phyloP scores from a whole-genome alignment of 106 monocot species.

The Gastrodia elata region DNA sequence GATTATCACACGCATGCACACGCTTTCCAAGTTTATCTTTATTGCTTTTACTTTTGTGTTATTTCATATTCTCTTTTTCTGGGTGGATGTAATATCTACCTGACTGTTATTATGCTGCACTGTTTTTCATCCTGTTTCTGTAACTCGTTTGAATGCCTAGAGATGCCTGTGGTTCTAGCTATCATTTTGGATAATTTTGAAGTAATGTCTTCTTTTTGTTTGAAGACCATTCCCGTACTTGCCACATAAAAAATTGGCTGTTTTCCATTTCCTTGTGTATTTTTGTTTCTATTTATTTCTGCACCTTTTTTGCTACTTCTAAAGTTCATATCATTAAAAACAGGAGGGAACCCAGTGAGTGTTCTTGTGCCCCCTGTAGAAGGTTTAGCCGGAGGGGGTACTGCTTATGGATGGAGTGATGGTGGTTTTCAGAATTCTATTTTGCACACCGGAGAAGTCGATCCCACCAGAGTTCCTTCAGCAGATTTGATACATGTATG shows the following conservation, averaged over 20 bases:
- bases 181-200: not conserved
- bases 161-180: not conserved
- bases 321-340: not conserved
- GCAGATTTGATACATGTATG: conserved; percentile 81
- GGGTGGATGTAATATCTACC: not conserved
- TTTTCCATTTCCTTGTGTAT: not conserved
- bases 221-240: not conserved
- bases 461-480: conserved; percentile 71
- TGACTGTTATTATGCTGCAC: not conserved
- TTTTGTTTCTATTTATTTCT: not conserved
- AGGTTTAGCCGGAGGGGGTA: conserved; percentile 94
- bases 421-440: conserved; percentile 28
- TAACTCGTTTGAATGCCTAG: not conserved
- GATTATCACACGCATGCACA: too few species aligned
- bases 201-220: not conserved
- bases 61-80: not conserved
- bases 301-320: not conserved
- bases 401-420: conserved; percentile 89
- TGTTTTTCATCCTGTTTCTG: not conserved
- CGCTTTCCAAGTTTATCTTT: not conserved
- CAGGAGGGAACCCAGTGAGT: conserved; percentile 39
- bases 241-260: not conserved
- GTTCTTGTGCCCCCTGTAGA: conserved; percentile 69
- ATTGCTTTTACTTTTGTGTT: not conserved
- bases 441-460: conserved; percentile 38